These are phyloP conservation scores for Colletotrichum sp. DNA, from an alignment of 2,329 filamentous ascomycete genomes.

Conservation along the genomic window DNA sequence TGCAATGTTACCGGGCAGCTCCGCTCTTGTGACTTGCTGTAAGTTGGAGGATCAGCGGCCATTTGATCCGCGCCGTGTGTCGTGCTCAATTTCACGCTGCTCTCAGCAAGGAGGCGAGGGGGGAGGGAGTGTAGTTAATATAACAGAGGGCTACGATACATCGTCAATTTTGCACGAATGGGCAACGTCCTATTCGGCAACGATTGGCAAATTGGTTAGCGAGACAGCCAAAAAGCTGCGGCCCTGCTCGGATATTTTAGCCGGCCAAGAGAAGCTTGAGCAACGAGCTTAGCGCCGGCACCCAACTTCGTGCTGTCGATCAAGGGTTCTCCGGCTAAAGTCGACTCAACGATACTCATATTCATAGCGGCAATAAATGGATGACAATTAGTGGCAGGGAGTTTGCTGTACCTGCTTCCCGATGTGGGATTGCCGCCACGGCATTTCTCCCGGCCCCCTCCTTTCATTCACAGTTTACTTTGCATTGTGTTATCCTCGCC, in stretches of 20 bases:
- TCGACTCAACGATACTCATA: not conserved
- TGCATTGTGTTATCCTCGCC: not conserved
- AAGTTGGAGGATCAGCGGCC: not conserved
- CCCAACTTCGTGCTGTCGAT: not conserved
- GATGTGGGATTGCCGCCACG: not conserved
- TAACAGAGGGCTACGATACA: not conserved
- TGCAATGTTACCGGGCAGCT: not conserved
- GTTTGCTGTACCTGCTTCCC: not conserved
- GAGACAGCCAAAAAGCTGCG: not conserved
- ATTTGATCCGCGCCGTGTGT: not conserved
- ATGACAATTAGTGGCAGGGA: too few species aligned
- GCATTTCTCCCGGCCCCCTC: not conserved
- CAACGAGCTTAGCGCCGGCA: not conserved
- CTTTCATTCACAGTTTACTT: not conserved
- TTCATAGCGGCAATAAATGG: not conserved
- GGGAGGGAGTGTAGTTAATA: not conserved
- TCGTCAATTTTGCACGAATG: not conserved
- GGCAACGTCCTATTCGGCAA: not conserved
- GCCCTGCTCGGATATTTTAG: not conserved
- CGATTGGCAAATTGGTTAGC: not conserved
- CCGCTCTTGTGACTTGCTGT: not conserved
- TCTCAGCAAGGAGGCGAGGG: not conserved
- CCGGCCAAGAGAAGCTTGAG: not conserved
- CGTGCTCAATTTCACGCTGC: not conserved
- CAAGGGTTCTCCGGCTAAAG: slow-evolving; percentile 3